These are phyloP conservation scores for Scutellaria baicalensis DNA, from an alignment of 257 asterid species.

Conservation along the genomic window DNA sequence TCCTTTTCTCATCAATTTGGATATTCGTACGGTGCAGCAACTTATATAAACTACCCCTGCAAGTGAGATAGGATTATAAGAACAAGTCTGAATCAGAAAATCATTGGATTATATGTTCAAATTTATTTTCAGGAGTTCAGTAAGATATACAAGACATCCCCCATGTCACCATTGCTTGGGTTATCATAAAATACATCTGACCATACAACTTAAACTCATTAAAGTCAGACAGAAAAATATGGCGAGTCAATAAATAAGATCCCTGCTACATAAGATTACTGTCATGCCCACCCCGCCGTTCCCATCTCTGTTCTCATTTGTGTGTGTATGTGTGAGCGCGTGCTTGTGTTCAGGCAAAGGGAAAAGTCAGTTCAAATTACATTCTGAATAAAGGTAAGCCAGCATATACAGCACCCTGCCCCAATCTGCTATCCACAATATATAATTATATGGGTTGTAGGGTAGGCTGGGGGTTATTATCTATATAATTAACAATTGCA, in stretches of 20 bases:
- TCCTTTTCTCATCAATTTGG: slow-evolving; percentile 80
- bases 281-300: neutral
- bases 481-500: neutral
- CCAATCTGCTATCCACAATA: neutral
- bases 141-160: neutral
- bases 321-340: neutral
- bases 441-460: neutral
- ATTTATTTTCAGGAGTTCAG: neutral
- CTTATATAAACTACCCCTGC: slow-evolving; percentile 95
- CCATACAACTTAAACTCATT: neutral
- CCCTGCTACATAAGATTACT: neutral
- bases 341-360: too few species aligned
- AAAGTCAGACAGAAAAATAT: neutral
- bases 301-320: neutral
- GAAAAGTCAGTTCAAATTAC: neutral
- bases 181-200: neutral
- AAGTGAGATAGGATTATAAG: slow-evolving; percentile 17
- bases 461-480: neutral
- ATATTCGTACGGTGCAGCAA: slow-evolving; percentile 72
- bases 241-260: neutral
- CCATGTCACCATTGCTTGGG: neutral
- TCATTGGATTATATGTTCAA: neutral
- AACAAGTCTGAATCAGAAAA: slow-evolving; percentile 4
- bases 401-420: neutral
- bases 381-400: neutral